Conservation (phyloP, 140 eudicot species). For the Anethum foeniculum region DNA sequence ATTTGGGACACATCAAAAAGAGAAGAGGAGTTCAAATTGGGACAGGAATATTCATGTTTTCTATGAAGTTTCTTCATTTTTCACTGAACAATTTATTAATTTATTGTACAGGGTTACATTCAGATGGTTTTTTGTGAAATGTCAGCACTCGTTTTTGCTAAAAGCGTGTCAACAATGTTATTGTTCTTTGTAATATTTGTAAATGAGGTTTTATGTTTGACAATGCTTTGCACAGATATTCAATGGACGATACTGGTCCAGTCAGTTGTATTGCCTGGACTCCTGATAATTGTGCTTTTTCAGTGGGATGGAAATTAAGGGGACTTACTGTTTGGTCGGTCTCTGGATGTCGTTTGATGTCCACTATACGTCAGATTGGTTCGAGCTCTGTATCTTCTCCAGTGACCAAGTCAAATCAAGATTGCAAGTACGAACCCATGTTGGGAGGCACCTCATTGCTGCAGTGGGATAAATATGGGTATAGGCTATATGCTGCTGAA, state of each 20-base stretch:
- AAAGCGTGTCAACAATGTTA: neutral
- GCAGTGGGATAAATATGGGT: conserved; percentile 98
- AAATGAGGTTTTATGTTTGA: conserved; percentile 13
- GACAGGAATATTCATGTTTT: neutral
- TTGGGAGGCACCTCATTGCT: conserved; percentile 75
- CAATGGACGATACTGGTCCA: conserved; percentile 89
- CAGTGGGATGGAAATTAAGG: conserved; percentile 95
- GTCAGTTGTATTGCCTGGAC: conserved; percentile 91
- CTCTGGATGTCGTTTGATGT: conserved; percentile 98
- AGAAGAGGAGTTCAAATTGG: neutral
- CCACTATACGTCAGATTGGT: conserved; percentile 88
- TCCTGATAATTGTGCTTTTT: conserved; percentile 92
- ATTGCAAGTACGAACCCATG: conserved; percentile 73
- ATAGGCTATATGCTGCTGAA: conserved; percentile 80
- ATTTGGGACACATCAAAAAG: neutral
- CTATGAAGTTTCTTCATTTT: neutral
- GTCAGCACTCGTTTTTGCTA: neutral
- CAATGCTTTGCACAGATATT: conserved; percentile 55
- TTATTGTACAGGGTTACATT: neutral
- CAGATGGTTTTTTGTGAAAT: neutral
- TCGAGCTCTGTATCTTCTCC: conserved; percentile 75
- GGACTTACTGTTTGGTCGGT: conserved; percentile 97
- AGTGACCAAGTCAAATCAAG: conserved; percentile 57
- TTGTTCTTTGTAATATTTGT: neutral
- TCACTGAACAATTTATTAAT: neutral